These are phyloP conservation scores for Zygoascus ofunaensis DNA, from an alignment of 805 yeast species.

Conservation along the genomic window DNA sequence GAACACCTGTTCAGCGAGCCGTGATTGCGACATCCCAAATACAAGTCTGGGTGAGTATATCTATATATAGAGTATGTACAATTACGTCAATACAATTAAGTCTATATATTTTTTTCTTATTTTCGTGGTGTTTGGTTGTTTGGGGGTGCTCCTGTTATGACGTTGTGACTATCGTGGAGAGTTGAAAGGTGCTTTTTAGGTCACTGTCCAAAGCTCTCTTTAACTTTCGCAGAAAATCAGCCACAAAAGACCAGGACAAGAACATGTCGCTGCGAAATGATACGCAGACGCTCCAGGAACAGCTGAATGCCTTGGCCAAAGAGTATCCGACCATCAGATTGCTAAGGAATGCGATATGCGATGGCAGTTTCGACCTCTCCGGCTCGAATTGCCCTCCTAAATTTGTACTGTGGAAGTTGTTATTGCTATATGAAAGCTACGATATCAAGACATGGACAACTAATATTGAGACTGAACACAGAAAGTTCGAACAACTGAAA, in stretches of 20 bases:
- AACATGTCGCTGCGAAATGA: too few relatives aligned
- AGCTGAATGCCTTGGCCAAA: not conserved
- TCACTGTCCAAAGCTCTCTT: too few relatives aligned
- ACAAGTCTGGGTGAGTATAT: too few relatives aligned
- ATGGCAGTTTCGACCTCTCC: not conserved
- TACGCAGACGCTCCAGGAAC: not conserved
- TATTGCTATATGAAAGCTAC: slow-evolving; percentile 17
- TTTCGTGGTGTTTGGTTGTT: too few relatives aligned
- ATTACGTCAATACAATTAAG: too few relatives aligned
- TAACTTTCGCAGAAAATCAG: too few relatives aligned
- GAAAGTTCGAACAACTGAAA: slow-evolving; percentile 7
- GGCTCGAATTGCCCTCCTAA: slow-evolving; percentile 6
- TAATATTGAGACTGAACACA: slow-evolving; percentile 5
- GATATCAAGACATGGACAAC: slow-evolving; percentile 14
- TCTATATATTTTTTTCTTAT: too few relatives aligned
- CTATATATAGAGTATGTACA: too few relatives aligned
- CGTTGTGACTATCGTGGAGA: too few relatives aligned
- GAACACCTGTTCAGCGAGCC: not conserved
- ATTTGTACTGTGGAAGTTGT: slow-evolving; percentile 16
- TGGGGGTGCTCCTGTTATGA: too few relatives aligned
- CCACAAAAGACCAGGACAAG: too few relatives aligned
- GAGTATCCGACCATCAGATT: not conserved
- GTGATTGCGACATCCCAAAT: not conserved
- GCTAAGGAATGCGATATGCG: not conserved
- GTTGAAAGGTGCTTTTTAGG: too few relatives aligned